phyloP scores from a whole-genome alignment of 495 filamentous ascomycete genomes.

The Tuber melanosporum region DNA sequence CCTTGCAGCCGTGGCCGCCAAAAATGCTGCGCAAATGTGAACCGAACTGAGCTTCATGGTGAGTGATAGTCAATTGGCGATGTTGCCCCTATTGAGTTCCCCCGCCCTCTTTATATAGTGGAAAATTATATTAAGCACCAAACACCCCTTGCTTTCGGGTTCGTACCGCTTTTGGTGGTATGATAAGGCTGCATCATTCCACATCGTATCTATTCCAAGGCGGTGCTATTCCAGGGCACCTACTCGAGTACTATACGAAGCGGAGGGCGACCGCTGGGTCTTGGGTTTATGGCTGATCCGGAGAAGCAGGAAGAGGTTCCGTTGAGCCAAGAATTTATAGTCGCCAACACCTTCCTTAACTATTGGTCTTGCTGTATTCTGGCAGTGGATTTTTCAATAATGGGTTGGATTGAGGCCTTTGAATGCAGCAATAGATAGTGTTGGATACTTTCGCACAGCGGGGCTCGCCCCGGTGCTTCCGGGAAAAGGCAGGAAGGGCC shows the following conservation, averaged over 20 bases:
- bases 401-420: neutral
- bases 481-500: neutral
- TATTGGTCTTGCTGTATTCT: neutral
- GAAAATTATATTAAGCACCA: neutral
- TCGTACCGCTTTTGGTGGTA: neutral
- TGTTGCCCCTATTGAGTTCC: neutral
- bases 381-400: neutral
- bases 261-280: neutral
- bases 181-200: neutral
- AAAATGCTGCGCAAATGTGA: constrained; percentile 1
- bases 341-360: constrained; percentile 17
- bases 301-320: constrained; percentile 18
- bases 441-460: neutral
- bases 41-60: constrained; percentile 13
- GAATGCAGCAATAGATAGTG: neutral
- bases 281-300: neutral
- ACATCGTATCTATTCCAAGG: neutral
- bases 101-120: neutral
- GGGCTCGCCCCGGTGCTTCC: neutral
- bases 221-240: neutral
- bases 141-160: neutral
- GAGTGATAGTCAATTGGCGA: neutral
- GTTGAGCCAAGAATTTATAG: constrained; percentile 14
- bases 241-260: neutral
- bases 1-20: constrained; percentile 11